Evolutionary conservation across 2,329 filamentous ascomycete genomes (phyloP), one percentile per base, ranked within the genome.

Genomic region (Botrytis cinerea): DNA sequence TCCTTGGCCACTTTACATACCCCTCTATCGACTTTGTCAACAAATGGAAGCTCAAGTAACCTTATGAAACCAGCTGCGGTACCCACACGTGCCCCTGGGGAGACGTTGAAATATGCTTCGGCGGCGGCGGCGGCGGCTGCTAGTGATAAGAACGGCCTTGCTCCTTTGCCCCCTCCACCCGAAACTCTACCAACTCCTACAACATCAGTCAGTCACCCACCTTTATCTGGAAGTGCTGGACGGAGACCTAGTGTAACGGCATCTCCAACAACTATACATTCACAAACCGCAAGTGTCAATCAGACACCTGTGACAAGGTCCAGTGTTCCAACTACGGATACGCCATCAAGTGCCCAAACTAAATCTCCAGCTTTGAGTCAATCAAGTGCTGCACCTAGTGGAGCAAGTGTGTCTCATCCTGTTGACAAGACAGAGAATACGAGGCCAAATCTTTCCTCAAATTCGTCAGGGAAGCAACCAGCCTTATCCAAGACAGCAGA

Each of bases 101-200:
- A 98, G 82, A 93, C 93, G 1, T 86, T 99, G 77, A 98, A 98
- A 83, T 99, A 99, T 81, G 96, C 96, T 62, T 98, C 96, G 54
- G 96, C 96, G 0, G 96, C 96, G 0, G 96, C 96, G 0, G 96
- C 96, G 0, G 96, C 95, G 0, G 95, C 96, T 1, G 94, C 95
- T 63, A 95, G 93, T 84, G 95, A 92, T 81, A 92, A 98, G 48
- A 95, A 93, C 84, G 96, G 96, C 40, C 98, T 99, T 80, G 91
- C 95, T 74, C 96, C 96, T 59, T 86, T 98, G 80, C 96, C 96
- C 72, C 95, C 96, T 75, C 96, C 96, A 79, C 94, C 94, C 43
- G 92, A 92, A 54, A 82, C 86, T 61, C 73, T 79, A n/a, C 89
- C 87, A 74, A 83, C 85, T 74, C 84, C 83, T 70, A 84, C 77